Percentiles rank a stretch among this genome's conserved stretches.
phyloP scores from a whole-genome alignment of 2,329 filamentous ascomycete species.

The Talaromyces sp. region DNA sequence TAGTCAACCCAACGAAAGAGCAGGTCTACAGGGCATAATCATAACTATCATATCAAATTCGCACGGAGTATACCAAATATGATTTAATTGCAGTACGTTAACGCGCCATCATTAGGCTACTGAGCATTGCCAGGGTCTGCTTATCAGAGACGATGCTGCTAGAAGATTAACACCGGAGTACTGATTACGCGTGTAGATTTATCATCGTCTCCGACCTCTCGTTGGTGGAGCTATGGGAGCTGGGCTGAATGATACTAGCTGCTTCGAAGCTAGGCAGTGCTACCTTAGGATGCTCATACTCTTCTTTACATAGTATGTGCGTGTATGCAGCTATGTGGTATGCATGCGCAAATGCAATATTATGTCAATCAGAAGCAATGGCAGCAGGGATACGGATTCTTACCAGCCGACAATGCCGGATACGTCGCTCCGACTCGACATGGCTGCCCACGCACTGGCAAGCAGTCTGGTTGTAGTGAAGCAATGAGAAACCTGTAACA shows the following conservation, averaged over 20 bases:
- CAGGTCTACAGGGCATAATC: background rate
- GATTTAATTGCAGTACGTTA: background rate
- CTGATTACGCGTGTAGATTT: background rate
- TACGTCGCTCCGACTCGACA: background rate
- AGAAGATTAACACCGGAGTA: background rate
- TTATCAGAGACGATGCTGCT: background rate
- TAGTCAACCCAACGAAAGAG: background rate
- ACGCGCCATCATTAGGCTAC: background rate
- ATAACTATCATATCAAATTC: background rate
- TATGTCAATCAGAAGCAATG: background rate
- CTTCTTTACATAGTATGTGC: background rate
- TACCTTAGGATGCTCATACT: background rate
- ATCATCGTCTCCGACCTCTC: background rate
- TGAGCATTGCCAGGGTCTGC: background rate
- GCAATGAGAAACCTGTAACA: background rate
- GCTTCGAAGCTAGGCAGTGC: slow-evolving; percentile 2
- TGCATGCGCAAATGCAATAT: background rate
- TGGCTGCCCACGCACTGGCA: background rate
- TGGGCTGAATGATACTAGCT: slow-evolving; percentile 3
- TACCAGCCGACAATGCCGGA: background rate
- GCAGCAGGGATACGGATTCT: background rate
- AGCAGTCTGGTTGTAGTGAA: background rate
- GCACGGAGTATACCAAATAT: background rate
- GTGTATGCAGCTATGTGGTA: background rate
- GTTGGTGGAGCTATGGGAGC: background rate